Base-by-base conservation (phyloP, 1,139 yeast species). In the Keqinozyma sinolaborantium region DNA sequence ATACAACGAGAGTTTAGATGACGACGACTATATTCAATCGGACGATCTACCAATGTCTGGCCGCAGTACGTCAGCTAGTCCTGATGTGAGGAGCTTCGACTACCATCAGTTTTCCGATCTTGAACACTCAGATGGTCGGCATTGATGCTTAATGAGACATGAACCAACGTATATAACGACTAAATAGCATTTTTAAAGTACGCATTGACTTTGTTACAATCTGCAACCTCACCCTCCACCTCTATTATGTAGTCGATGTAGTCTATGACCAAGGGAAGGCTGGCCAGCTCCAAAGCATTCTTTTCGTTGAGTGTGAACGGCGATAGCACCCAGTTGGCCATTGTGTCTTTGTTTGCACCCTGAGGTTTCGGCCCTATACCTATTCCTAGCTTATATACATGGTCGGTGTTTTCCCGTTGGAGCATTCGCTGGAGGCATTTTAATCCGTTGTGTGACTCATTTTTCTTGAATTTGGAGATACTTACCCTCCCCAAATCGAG, bases 291-390 rank as follows among this genome's bases (percentile, higher is more conserved):
- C 13, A 58, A 23, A 9, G 36, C 23, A 24, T 41, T 37, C 24
- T 47, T 42, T 32, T 58, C 62, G 1, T 41, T 38, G 4, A 26
- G 36, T 16, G 38, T 50, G 36, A 63, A 59, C 9, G 39, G 36
- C 2, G 69, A 53, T 19, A 68, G 50, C 9, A 67, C 73, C 73
- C 73, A 68, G 10, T 50, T 34, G 3, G 63, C 60, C 65, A 68
- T 65, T 3, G 58, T 51, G 31, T 56, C 66, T 26, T 46, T 50
- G 11, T 57, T 43, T 1, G 70, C 62, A 36, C 45, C 53, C 5
- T 38, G 34, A 1, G 73, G 74, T 39, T 68, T 68, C 3, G 74
- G 74, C 0, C 74, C 74, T 18, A 68, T 64, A 0, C 73, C 73
- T 5, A 68, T 44, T 0, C 70, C 72, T 18, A 68, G 44, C 39